A percentile compares a stretch with the other conserved stretches of the same genome.
Evolutionary conservation across 2,329 filamentous ascomycete genomes (phyloP).

Genomic region (Paecilomyces sp.): DNA sequence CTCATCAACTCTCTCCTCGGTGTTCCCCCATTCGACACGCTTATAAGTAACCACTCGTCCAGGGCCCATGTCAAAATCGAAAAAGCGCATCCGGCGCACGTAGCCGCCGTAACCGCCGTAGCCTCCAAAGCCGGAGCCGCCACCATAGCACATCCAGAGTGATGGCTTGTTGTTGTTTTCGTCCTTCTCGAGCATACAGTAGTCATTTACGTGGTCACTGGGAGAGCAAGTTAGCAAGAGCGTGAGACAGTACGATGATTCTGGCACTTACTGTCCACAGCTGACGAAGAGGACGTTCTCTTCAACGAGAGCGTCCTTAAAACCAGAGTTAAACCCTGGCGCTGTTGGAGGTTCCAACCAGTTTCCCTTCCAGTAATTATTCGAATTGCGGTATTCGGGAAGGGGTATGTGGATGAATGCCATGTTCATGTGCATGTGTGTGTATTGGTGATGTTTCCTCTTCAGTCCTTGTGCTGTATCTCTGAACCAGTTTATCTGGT

Average conservation of each 20-base stretch:
- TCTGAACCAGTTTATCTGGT: constrained; percentile 92
- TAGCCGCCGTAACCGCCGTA: constrained; percentile 89
- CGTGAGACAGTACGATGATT: background rate
- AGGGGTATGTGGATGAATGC: constrained; percentile 97
- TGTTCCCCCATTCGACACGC: constrained; percentile 63
- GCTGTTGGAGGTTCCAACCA: constrained; percentile 83
- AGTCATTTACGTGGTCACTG: constrained; percentile 93
- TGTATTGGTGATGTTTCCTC: constrained; percentile 74
- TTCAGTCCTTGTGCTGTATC: constrained; percentile 67
- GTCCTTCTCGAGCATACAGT: constrained; percentile 66
- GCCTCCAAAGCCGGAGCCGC: constrained; percentile 84
- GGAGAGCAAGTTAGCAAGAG: constrained; percentile 13
- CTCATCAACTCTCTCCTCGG: constrained; percentile 48
- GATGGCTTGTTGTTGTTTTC: constrained; percentile 50
- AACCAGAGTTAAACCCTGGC: constrained; percentile 83
- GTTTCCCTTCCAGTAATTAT: constrained; percentile 58
- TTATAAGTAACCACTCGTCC: constrained; percentile 90
- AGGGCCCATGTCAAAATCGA: constrained; percentile 87
- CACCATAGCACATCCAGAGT: constrained; percentile 98
- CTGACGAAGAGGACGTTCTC: constrained; percentile 81
- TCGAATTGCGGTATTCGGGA: constrained; percentile 68
- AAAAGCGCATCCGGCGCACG: constrained; percentile 75
- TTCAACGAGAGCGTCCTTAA: constrained; percentile 80
- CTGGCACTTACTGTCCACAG: constrained; percentile 71
- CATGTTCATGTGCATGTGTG: constrained; percentile 87